These are phyloP conservation scores for Irpex rosettiformis DNA, from an alignment of 1,284 basidiomycete genomes.

Conservation along the genomic window DNA sequence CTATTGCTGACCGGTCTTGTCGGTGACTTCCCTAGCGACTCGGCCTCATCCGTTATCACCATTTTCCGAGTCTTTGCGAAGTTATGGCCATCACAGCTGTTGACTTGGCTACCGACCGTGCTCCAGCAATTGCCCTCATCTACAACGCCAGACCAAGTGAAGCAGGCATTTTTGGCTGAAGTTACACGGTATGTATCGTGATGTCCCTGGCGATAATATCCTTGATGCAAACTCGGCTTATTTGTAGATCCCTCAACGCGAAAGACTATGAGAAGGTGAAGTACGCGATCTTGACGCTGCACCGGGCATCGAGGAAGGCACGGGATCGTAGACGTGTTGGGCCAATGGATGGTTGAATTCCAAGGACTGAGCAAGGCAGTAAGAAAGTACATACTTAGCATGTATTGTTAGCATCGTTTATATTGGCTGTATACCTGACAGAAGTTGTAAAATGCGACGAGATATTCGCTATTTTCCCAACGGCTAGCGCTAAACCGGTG, in stretches of 20 bases:
- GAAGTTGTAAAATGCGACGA: neutral
- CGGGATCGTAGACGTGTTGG: slow-evolving; percentile 60
- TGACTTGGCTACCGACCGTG: slow-evolving; percentile 70
- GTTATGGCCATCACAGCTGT: slow-evolving; percentile 65
- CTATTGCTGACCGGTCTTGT: slow-evolving; percentile 79
- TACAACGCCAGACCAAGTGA: slow-evolving; percentile 64
- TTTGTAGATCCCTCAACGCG: slow-evolving; percentile 56
- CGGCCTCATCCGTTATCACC: slow-evolving; percentile 69
- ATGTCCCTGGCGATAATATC: slow-evolving; percentile 11
- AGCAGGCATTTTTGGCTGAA: slow-evolving; percentile 71
- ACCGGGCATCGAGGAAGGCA: slow-evolving; percentile 65
- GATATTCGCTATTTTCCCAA: neutral
- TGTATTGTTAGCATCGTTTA: slow-evolving; percentile 5
- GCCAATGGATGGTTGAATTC: slow-evolving; percentile 36
- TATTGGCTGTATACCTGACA: neutral
- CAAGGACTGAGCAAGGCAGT: neutral
- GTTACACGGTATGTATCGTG: slow-evolving; percentile 64
- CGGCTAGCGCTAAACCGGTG: slow-evolving; percentile 2
- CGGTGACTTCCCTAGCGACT: slow-evolving; percentile 87
- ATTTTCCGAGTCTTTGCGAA: slow-evolving; percentile 73
- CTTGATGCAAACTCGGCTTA: neutral
- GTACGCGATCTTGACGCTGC: slow-evolving; percentile 63
- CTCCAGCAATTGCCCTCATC: slow-evolving; percentile 69
- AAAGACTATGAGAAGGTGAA: slow-evolving; percentile 77
- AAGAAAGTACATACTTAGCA: slow-evolving; percentile 6